These are phyloP conservation scores for Pyrenochaeta sp. DNA, from an alignment of 2,329 filamentous ascomycete genomes.

Conservation along the genomic window DNA sequence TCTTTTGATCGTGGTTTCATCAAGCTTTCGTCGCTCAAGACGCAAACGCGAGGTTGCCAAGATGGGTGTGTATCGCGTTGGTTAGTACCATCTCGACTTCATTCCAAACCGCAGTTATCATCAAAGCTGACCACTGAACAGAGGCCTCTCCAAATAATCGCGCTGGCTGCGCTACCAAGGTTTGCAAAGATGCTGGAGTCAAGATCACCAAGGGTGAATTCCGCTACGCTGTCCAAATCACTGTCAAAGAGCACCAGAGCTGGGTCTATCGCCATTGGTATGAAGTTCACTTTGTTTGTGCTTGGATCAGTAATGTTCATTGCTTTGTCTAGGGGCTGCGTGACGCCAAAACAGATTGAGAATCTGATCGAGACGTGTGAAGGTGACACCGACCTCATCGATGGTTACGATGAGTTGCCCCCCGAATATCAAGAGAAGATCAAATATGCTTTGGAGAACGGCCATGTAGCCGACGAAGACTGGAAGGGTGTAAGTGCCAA, in stretches of 20 bases:
- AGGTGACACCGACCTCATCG: slow-evolving; percentile 70
- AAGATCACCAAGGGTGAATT: slow-evolving; percentile 78
- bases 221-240: slow-evolving; percentile 77
- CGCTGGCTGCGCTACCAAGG: slow-evolving; percentile 73
- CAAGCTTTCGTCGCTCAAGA: too few relatives aligned
- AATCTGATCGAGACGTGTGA: slow-evolving; percentile 68
- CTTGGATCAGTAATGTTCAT: slow-evolving; percentile 15
- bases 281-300: slow-evolving; percentile 27
- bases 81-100: slow-evolving; percentile 17
- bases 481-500: slow-evolving; percentile 79
- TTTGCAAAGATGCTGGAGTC: slow-evolving; percentile 72
- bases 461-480: slow-evolving; percentile 83
- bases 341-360: slow-evolving; percentile 76
- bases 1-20: too few relatives aligned
- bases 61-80: slow-evolving; percentile 40
- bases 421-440: slow-evolving; percentile 76
- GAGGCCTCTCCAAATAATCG: slow-evolving; percentile 62
- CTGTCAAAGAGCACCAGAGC: slow-evolving; percentile 64
- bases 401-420: slow-evolving; percentile 81
- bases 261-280: slow-evolving; percentile 91
- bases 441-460: slow-evolving; percentile 72
- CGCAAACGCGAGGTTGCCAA: too few relatives aligned
- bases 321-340: slow-evolving; percentile 79
- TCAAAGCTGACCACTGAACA: slow-evolving; percentile 7
- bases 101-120: not conserved